These are phyloP conservation scores for Hymenoscyphus albidus DNA, from an alignment of 2,329 filamentous ascomycete species.

Conservation along the genomic window DNA sequence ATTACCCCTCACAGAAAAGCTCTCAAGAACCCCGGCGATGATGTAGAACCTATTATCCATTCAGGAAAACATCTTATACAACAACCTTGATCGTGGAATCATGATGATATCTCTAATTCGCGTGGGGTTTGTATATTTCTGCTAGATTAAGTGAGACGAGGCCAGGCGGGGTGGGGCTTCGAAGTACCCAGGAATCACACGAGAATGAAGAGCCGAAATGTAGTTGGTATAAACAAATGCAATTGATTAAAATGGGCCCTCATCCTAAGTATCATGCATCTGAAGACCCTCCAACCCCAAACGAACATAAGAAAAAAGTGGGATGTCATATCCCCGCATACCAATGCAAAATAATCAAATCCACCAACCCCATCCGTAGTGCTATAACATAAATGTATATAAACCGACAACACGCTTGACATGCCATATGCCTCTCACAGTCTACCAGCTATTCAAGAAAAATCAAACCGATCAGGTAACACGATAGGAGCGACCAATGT, in stretches of 20 bases:
- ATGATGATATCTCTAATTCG: too few species aligned
- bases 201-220: neutral
- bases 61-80: too few species aligned
- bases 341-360: neutral
- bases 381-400: constrained; percentile 1
- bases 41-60: too few species aligned
- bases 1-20: too few species aligned
- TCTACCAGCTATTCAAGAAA: constrained; percentile 30
- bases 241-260: neutral
- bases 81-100: too few species aligned
- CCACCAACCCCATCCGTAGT: neutral
- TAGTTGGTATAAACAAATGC: neutral
- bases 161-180: too few species aligned
- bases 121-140: too few species aligned
- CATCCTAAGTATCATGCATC: neutral
- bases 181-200: too few species aligned
- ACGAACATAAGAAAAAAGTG: neutral
- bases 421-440: neutral
- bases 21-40: too few species aligned
- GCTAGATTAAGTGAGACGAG: too few species aligned
- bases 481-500: constrained; percentile 82
- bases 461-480: constrained; percentile 80
- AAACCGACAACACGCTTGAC: neutral
- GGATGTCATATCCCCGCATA: constrained; percentile 1
- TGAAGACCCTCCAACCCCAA: neutral